Conservation (phyloP, 371 early-diverging fungal genomes). For the Nosema muscidifuracis region DNA sequence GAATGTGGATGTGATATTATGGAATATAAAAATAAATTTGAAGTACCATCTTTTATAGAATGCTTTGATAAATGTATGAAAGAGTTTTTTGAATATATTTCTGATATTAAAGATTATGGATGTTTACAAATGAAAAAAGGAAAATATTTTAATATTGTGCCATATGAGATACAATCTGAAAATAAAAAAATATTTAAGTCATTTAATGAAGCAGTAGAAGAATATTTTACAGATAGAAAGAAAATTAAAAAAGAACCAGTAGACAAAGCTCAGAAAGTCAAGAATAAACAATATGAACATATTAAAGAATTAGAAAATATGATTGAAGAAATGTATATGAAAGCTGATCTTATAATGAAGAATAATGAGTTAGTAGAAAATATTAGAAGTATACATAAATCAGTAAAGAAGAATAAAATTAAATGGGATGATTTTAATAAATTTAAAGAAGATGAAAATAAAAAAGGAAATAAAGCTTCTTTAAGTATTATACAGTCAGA, state of each 20-base stretch:
- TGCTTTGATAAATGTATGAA: slow-evolving; percentile 37
- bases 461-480: slow-evolving; percentile 42
- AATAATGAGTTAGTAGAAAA: slow-evolving; percentile 41
- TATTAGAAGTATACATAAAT: slow-evolving; percentile 46
- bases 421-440: slow-evolving; percentile 59
- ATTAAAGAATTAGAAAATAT: slow-evolving; percentile 43
- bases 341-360: slow-evolving; percentile 38
- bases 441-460: slow-evolving; percentile 57
- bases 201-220: slow-evolving; percentile 47
- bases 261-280: slow-evolving; percentile 43
- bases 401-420: slow-evolving; percentile 51
- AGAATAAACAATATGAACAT: slow-evolving; percentile 52
- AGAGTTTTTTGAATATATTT: slow-evolving; percentile 22
- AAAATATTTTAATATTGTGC: slow-evolving; percentile 26
- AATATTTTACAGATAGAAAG: slow-evolving; percentile 40
- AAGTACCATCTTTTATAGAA: slow-evolving; percentile 15
- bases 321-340: slow-evolving; percentile 13
- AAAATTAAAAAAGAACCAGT: slow-evolving; percentile 37
- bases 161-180: slow-evolving; percentile 22
- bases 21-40: not conserved
- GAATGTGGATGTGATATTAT: not conserved
- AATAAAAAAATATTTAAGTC: slow-evolving; percentile 26
- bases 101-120: slow-evolving; percentile 41
- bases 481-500: slow-evolving; percentile 51
- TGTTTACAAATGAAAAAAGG: slow-evolving; percentile 31